Base-by-base conservation (phyloP, 2,329 filamentous ascomycete species). In the Microdochium nivale region DNA sequence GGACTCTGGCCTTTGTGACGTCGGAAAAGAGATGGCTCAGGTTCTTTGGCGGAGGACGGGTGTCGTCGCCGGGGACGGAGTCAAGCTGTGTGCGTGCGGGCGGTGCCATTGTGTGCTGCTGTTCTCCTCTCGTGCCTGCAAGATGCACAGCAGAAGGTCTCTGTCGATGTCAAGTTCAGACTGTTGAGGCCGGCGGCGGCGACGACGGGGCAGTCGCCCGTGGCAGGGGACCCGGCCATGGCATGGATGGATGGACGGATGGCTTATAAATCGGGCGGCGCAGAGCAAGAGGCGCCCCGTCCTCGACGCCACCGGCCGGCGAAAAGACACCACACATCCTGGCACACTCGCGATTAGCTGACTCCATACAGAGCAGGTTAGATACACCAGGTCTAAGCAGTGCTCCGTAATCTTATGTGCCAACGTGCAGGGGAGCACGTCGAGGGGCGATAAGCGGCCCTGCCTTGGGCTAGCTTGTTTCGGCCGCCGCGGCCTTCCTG, bases 1-100 rank as follows among this genome's bases (percentile, higher is more conserved):
- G 73, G 7, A 73, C 59, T 9, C 89, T 79, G 47, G 79, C 77
- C 62, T 78, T 84, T 48, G 89, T 86, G 46, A 82, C 76, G 52
- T 81, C 74, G 1, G 88, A 91, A 59, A 84, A 86, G 64, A 91
- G 86, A 65, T 96, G 88, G 59, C 83, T 86, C 54, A 96, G 75
- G 66, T 96, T 87, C 58, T 83, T 72, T 5, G 91, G 89, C 52
- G 61, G 56, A 25, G 67, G 69, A 62, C 40, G n/a, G 40, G 64
- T 68, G 48, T 60, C 62, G 55, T 49, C 49, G 1, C 55, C 61
- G 57, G 56, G 56, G 24, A 48, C 35, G 33, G 40, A 23, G 9
- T 23, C 27, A 30, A n/a, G n/a, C n/a, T n/a, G n/a, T n/a, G n/a
- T n/a, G n/a, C n/a, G 35, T 11, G 35, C 19, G 35, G 35, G 19